Percentiles rank a stretch among this genome's conserved stretches.
Evolutionary conservation across 345 rosid species (phyloP).

Genomic region (Populus ilicifolia): DNA sequence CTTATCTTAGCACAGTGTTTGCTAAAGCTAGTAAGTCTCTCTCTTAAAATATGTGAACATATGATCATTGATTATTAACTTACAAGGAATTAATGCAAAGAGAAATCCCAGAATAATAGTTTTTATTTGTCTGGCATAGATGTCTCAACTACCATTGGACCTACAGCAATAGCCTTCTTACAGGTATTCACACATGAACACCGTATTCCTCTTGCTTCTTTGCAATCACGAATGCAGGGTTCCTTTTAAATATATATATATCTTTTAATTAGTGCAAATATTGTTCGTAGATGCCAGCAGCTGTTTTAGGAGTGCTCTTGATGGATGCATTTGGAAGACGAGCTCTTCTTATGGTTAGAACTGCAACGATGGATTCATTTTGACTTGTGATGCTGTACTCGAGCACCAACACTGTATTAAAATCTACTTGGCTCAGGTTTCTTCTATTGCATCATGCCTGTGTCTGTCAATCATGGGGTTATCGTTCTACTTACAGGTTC

Average conservation of each 20-base stretch:
- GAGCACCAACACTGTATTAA: too few relatives aligned
- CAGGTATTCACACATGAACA: slow-evolving; percentile 21
- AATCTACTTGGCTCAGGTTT: slow-evolving; percentile 7
- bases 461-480: slow-evolving; percentile 13
- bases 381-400: too few relatives aligned
- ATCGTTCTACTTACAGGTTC: slow-evolving; percentile 27
- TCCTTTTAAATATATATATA: background rate
- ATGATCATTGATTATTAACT: too few relatives aligned
- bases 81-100: too few relatives aligned
- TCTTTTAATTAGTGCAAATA: background rate
- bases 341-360: slow-evolving; percentile 45
- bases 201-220: background rate
- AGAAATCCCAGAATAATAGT: background rate
- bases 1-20: slow-evolving; percentile 44
- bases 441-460: slow-evolving; percentile 19
- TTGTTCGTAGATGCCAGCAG: slow-evolving; percentile 33
- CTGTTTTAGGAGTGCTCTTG: slow-evolving; percentile 28
- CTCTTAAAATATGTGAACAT: too few relatives aligned
- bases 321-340: slow-evolving; percentile 54
- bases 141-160: slow-evolving; percentile 41
- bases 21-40: slow-evolving; percentile 43
- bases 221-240: too few relatives aligned
- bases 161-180: slow-evolving; percentile 34
- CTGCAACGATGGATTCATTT: too few relatives aligned
- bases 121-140: slow-evolving; percentile 9